phyloP scores from a whole-genome alignment of 768 basidiomycete genomes.

The Suillus discolor region DNA sequence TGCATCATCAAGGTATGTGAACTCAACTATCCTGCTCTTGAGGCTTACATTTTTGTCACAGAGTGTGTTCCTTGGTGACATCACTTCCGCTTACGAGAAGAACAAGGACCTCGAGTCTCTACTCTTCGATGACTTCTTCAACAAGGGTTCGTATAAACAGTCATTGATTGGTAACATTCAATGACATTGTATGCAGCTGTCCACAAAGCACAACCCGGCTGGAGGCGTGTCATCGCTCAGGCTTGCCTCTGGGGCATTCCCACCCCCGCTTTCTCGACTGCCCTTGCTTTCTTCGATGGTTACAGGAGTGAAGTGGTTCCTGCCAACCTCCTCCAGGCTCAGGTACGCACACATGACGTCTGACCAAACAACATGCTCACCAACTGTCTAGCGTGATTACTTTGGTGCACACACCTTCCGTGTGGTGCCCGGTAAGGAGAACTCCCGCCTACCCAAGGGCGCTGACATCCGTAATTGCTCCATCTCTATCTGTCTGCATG shows the following conservation, averaged over 20 bases:
- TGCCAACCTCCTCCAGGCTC: conserved; percentile 93
- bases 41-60: conserved; percentile 25
- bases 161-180: conserved; percentile 8
- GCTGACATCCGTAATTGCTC: conserved; percentile 82
- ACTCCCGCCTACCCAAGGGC: conserved; percentile 73
- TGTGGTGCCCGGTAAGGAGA: conserved; percentile 91
- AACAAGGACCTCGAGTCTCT: conserved; percentile 84
- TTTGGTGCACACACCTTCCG: conserved; percentile 99
- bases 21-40: conserved; percentile 20
- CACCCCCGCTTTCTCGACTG: conserved; percentile 96
- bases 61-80: conserved; percentile 95
- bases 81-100: conserved; percentile 89
- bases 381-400: conserved; percentile 78
- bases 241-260: conserved; percentile 98
- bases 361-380: conserved; percentile 11
- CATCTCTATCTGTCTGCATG: background rate
- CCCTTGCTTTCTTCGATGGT: conserved; percentile 98
- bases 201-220: conserved; percentile 94
- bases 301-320: conserved; percentile 95
- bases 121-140: conserved; percentile 97
- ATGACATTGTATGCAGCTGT: conserved; percentile 54
- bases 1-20: conserved; percentile 91
- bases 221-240: conserved; percentile 97
- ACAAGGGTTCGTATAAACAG: conserved; percentile 59
- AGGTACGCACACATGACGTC: conserved; percentile 46